A percentile compares a stretch with the other conserved stretches of the same genome.
Conservation (phyloP, 176 grass and related monocot species). For the Poa annua region DNA sequence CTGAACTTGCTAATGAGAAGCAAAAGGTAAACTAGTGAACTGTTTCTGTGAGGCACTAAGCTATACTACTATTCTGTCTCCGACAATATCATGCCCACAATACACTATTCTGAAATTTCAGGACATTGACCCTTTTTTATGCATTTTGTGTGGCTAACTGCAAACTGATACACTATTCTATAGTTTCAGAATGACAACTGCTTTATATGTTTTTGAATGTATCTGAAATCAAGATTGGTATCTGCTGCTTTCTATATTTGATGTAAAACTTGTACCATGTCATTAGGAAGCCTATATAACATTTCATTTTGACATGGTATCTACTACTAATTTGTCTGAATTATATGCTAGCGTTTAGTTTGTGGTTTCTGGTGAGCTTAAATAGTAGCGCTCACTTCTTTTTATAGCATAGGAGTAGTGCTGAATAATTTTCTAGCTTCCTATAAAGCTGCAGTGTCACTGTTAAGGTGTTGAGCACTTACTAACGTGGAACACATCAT, state of each 20-base stretch:
- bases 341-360: neutral
- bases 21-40: constrained; percentile 65
- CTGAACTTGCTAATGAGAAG: constrained; percentile 66
- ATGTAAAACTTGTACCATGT: neutral
- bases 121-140: neutral
- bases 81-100: constrained; percentile 25
- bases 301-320: constrained; percentile 25
- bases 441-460: constrained; percentile 4
- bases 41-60: constrained; percentile 19
- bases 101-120: constrained; percentile 15
- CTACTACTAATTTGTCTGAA: neutral
- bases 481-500: neutral
- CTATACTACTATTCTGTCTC: neutral
- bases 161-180: constrained; percentile 11
- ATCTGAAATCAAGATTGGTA: constrained; percentile 1
- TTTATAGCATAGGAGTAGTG: constrained; percentile 7
- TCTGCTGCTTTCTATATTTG: constrained; percentile 24
- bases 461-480: constrained; percentile 27
- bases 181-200: constrained; percentile 5
- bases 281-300: constrained; percentile 17
- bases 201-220: constrained; percentile 8
- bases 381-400: constrained; percentile 24
- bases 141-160: neutral
- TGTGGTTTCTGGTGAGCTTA: constrained; percentile 7
- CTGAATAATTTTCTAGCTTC: constrained; percentile 3